Base-by-base conservation (phyloP, 2,329 filamentous ascomycete genomes). In the Fusarium domesticum region DNA sequence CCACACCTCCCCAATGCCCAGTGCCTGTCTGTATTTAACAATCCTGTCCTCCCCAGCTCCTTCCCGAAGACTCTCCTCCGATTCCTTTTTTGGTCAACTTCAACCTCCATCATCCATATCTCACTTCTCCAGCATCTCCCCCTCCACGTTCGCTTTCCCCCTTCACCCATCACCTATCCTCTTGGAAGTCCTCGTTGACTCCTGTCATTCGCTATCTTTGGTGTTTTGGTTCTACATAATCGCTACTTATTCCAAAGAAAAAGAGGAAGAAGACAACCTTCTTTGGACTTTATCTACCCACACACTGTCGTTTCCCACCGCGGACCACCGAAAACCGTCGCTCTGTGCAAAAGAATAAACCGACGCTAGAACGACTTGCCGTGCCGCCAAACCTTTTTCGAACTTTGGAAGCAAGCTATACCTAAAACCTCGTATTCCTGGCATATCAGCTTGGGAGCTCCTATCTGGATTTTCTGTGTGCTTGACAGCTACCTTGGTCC, bases 131-230 rank as follows among this genome's bases (percentile, higher is more conserved):
- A 56, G 48, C 58, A 57, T 52, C 53, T 44, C 52, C 52, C 51
- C 49, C 49, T 54, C 58, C 58, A 77, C 75, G 67, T 69, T 77
- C 74, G 73, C 74, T 76, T 73, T 70, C 64, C 64, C 65, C 66
- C 60, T 59, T 59, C 57, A 48, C 57, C 65, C 64, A 58, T 57
- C 56, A 56, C 63, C 64, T 63, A 52, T 51, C 44, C 47, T 51
- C 28, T 66, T 77, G 81, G 81, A 84, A 84, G 80, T 81, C 81
- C 81, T 84, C 81, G 81, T 76, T 71, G 81, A 75, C 81, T 84
- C 81, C 81, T 83, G 80, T 84, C 81, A 82, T 80, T 85, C 81
- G 81, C 81, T 85, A 83, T 73, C 81, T 84, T 83, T 64, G 67
- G 67, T 73, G 66, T 71, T 73, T 73, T 70, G 56, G 43, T 55